Percentiles rank a stretch among this genome's conserved stretches.
Conservation (phyloP, 176 grass and related monocot genomes). For the Cenchrus fungigraminus region DNA sequence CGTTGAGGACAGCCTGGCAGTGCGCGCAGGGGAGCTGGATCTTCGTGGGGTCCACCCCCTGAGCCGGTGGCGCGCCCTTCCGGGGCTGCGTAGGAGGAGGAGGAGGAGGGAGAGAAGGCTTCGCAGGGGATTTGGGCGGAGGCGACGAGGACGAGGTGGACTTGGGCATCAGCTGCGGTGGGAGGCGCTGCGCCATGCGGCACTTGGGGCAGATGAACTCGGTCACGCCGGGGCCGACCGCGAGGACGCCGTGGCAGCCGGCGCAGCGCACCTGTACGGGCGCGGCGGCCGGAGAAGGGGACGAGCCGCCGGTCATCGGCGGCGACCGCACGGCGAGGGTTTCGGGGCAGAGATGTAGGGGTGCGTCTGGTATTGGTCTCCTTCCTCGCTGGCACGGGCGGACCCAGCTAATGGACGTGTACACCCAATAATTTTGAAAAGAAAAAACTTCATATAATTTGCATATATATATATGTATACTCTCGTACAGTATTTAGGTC, state of each 20-base stretch:
- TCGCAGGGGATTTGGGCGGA: slow-evolving; percentile 22
- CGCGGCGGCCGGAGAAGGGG: not conserved
- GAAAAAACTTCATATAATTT: no score
- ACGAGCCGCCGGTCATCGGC: slow-evolving; percentile 36
- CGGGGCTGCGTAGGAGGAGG: slow-evolving; percentile 8
- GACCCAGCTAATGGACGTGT: no score
- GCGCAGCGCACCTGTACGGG: slow-evolving; percentile 68
- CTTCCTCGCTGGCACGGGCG: no score
- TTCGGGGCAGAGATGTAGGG: not conserved
- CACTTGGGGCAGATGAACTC: slow-evolving; percentile 96
- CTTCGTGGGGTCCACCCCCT: slow-evolving; percentile 44
- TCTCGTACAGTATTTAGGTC: no score
- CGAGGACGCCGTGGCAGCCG: slow-evolving; percentile 61
- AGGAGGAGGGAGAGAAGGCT: slow-evolving; percentile 8
- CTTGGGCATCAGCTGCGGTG: slow-evolving; percentile 69
- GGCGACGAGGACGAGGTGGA: slow-evolving; percentile 8
- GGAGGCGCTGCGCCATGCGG: slow-evolving; percentile 69
- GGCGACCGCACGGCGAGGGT: slow-evolving; percentile 35
- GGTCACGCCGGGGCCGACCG: slow-evolving; percentile 67
- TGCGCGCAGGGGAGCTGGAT: slow-evolving; percentile 40
- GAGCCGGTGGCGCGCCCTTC: slow-evolving; percentile 24
- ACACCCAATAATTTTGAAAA: no score
- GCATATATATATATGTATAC: no score
- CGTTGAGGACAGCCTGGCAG: slow-evolving; percentile 68
- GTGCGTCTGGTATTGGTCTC: no score